Base-by-base conservation (phyloP, 768 basidiomycete genomes). In the Phylloporus sp. region DNA sequence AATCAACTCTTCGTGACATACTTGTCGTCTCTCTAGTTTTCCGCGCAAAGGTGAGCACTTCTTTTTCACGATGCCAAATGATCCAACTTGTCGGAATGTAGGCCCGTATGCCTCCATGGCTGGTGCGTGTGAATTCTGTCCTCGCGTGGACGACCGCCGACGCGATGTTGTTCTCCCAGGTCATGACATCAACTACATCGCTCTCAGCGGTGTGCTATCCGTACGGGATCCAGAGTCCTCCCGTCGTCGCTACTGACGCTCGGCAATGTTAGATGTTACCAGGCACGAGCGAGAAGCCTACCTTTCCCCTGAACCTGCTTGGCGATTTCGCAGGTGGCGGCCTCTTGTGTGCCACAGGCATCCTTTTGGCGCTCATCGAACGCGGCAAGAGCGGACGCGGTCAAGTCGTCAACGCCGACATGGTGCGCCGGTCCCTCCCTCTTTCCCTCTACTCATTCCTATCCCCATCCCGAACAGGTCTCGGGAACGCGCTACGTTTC, bases 281-380 rank as follows among this genome's bases (percentile, higher is more conserved):
- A 32, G 84, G 86, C 8, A 68, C 71, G 1, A 57, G 59, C 18
- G 78, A 77, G 10, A 84, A 82, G 53, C 89, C 89, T 0, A 67
- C 64, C 28, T 85, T 84, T 47, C 90, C 89, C 8, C 63, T 86
- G 33, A 91, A 92, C 56, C 59, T 90, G 13, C 71, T 91, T 6
- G 87, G 81, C 10, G 90, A 90, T 58, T 90, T 91, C 63, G 90
- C 84, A 1, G 89, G 87, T 3, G 89, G 89, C 5, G 87, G 88
- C 7, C 62, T 88, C 23, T 75, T 79, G 50, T 88, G 84, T 50
- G 85, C 76, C 0, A 62, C 80, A 21, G 86, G 88, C 6, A 81
- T 90, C 42, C 72, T 92, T 10, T 71, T 90, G 7, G 89, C 90
- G 1, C 69, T 92, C 11, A 58, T 88, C 26, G 84, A 88, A 53